Percentiles rank a stretch among this genome's conserved stretches.
These are phyloP conservation scores for Stentor roeselii DNA, from an alignment of 73 alveolate genomes.

Conservation along the genomic window DNA sequence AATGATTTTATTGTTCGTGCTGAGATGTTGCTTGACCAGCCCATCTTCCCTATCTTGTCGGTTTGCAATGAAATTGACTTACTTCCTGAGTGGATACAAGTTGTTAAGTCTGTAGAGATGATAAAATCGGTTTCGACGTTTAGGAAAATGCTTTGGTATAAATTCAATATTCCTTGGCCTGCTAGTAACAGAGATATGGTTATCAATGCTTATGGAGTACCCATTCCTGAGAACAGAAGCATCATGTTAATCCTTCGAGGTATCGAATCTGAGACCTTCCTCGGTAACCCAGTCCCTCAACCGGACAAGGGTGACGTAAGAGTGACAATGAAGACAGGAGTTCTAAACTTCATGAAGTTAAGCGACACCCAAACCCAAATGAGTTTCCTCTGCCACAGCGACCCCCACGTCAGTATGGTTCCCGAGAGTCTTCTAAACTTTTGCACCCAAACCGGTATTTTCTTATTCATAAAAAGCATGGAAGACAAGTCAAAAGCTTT, in stretches of 20 bases:
- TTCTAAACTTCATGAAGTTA: background rate
- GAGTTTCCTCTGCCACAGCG: background rate
- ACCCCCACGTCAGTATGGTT: background rate
- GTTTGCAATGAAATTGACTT: background rate
- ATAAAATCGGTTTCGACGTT: background rate
- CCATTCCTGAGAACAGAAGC: slow-evolving; percentile 7
- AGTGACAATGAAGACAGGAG: background rate
- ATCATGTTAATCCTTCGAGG: background rate
- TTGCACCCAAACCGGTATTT: no score
- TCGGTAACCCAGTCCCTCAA: background rate
- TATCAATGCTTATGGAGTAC: slow-evolving; percentile 12
- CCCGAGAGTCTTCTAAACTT: background rate
- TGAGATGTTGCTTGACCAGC: background rate
- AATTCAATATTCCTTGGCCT: slow-evolving; percentile 28
- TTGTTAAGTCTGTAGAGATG: background rate
- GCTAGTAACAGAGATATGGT: slow-evolving; percentile 16
- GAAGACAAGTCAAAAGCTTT: no score
- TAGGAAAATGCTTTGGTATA: background rate
- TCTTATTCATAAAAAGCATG: no score
- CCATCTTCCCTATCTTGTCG: background rate
- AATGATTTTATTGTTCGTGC: background rate
- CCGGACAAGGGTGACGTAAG: background rate
- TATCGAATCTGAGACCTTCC: background rate
- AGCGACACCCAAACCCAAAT: background rate
- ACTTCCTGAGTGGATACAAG: background rate